Evolutionary conservation across 164 flowering plant species (phyloP).

Genomic region (Vitis rotundifolia): DNA sequence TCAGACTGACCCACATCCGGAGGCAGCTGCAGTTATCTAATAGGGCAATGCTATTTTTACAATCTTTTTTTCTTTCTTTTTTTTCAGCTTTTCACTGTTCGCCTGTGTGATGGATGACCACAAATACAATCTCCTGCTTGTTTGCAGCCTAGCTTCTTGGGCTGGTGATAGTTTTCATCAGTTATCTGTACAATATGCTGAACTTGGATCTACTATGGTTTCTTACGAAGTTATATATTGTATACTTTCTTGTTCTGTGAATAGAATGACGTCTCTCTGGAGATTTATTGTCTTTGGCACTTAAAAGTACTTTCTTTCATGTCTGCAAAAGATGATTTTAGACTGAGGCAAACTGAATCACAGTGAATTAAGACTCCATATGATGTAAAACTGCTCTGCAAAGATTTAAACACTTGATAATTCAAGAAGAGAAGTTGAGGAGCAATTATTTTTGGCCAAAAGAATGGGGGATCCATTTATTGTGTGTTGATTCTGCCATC

Average conservation of each 20-base stretch:
- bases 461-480: too few species aligned
- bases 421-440: too few species aligned
- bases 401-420: background rate
- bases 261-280: background rate
- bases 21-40: slow-evolving; percentile 33
- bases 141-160: background rate
- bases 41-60: background rate
- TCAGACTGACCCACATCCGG: slow-evolving; percentile 15
- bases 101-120: too few species aligned
- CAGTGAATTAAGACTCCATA: background rate
- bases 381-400: background rate
- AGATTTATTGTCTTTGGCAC: too few species aligned
- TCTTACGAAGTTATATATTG: background rate
- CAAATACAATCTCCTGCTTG: background rate
- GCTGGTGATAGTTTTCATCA: background rate
- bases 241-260: background rate
- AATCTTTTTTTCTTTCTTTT: too few species aligned
- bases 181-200: background rate
- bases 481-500: too few species aligned
- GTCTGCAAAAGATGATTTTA: background rate
- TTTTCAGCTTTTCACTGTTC: too few species aligned
- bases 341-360: background rate
- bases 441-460: too few species aligned
- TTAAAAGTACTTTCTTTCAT: background rate
- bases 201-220: background rate